Evolutionary conservation across 2,329 filamentous ascomycete species (phyloP).

Genomic region (Fusarium scirpi): DNA sequence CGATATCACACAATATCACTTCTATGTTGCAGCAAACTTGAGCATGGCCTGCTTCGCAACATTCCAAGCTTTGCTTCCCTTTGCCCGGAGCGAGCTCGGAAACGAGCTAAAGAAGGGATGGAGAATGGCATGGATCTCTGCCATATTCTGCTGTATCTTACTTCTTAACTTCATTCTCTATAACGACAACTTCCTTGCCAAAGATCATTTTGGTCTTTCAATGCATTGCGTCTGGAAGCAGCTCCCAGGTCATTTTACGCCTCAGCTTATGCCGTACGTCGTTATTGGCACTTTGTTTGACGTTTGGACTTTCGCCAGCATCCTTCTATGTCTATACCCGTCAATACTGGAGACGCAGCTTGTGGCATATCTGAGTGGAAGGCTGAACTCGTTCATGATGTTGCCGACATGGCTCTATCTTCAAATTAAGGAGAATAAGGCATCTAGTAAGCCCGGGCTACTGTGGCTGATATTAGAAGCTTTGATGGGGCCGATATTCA

Average conservation of each 20-base stretch:
- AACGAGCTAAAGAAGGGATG: not conserved
- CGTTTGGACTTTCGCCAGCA: no score
- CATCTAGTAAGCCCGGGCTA: no score
- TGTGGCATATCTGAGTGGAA: no score
- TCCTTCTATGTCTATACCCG: no score
- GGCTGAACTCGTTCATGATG: no score
- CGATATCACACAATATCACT: not conserved
- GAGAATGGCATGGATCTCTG: not conserved
- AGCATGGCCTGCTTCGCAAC: not conserved
- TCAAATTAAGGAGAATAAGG: no score
- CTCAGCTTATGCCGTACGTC: no score
- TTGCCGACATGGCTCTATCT: no score
- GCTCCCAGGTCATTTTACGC: not conserved
- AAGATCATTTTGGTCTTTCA: not conserved
- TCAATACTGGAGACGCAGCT: no score
- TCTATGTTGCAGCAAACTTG: not conserved
- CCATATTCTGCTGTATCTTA: not conserved
- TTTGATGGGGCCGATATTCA: no score
- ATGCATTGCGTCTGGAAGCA: not conserved
- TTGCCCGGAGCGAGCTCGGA: not conserved
- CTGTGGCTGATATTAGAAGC: no score
- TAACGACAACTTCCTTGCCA: not conserved
- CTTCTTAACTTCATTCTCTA: not conserved
- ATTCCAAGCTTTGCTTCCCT: not conserved
- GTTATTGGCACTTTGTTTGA: no score